Evolutionary conservation across 2,329 filamentous ascomycete species (phyloP), one percentile per base, ranked within the genome.

Genomic region (Monosporascus sp.): DNA sequence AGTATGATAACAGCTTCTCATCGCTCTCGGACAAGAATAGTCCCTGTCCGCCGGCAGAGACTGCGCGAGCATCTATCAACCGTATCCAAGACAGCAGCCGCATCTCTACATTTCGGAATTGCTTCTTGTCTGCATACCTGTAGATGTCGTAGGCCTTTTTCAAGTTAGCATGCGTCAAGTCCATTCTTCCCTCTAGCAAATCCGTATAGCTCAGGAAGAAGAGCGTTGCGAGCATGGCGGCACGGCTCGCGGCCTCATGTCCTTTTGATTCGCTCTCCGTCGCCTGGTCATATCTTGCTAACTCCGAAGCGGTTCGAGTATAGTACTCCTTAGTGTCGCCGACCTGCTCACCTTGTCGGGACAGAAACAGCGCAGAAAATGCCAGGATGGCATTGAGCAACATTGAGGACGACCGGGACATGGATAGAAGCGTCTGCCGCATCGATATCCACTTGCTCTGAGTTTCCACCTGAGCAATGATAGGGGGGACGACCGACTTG

Each of bases 181-280:
- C 66, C 5, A 74, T 70, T n/a, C 68, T 64, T 9, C 66, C 70
- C 52, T 75, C 71, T 5, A 78, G 62, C 11, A 78, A 72, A 55
- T 81, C 77, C 22, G 78, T 75, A 54, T 81, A 82, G 47, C 76
- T 78, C 3, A 82, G 68, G 52, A 82, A 75, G 64, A 82, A 82
- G 8, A 80, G 60, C 0, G 77, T 71, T 1, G 76, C 77, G 6
- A 82, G 68, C 3, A 79, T 65, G 39, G 4, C 73, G 57, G 6
- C 62, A 55, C 5, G 55, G 49, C 43, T 51, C 24, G 37, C 37
- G 39, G 17, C n/a, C 41, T 54, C 48, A 38, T 41, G 44, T 20
- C 27, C 52, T 15, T 48, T 41, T 18, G 47, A 31, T 25, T 25
- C 9, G n/a, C 62, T 70, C 25, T 71, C 64, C n/a, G 63, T 54